Evolutionary conservation across 2,329 filamentous ascomycete species (phyloP).

Genomic region (Scytalidium lignicola): DNA sequence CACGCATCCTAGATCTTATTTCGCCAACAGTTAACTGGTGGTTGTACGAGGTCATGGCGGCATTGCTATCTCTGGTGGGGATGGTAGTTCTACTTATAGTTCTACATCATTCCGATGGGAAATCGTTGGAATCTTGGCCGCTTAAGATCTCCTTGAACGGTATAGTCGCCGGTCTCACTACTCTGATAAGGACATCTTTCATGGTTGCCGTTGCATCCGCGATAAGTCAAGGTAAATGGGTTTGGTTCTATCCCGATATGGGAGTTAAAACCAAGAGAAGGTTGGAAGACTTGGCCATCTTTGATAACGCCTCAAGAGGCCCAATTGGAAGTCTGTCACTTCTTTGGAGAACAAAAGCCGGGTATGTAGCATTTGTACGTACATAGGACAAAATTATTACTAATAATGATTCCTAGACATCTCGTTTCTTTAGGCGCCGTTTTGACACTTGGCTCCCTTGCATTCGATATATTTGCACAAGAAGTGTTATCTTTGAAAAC

Average conservation of each 20-base stretch:
- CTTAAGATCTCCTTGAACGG: background rate
- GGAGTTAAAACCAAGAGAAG: background rate
- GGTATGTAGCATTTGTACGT: background rate
- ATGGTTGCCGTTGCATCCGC: constrained; percentile 3
- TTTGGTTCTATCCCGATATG: constrained; percentile 3
- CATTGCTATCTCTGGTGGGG: background rate
- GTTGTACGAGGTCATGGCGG: background rate
- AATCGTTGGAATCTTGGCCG: background rate
- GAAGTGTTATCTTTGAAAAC: background rate
- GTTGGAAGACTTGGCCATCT: constrained; percentile 4
- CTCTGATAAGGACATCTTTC: constrained; percentile 1
- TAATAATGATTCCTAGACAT: background rate
- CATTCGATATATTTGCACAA: constrained; percentile 1
- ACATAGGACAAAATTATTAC: no score
- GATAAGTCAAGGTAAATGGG: constrained; percentile 8
- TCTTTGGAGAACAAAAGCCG: background rate
- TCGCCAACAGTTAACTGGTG: background rate
- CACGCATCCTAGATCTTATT: no score
- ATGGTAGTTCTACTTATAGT: background rate
- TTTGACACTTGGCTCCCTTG: background rate
- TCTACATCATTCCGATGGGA: background rate
- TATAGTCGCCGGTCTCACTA: constrained; percentile 1
- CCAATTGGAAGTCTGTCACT: constrained; percentile 2
- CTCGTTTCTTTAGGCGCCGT: background rate
- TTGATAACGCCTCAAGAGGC: constrained; percentile 6